These are phyloP conservation scores for Trametes polyzona DNA, from an alignment of 1,284 basidiomycete species.

Conservation along the genomic window DNA sequence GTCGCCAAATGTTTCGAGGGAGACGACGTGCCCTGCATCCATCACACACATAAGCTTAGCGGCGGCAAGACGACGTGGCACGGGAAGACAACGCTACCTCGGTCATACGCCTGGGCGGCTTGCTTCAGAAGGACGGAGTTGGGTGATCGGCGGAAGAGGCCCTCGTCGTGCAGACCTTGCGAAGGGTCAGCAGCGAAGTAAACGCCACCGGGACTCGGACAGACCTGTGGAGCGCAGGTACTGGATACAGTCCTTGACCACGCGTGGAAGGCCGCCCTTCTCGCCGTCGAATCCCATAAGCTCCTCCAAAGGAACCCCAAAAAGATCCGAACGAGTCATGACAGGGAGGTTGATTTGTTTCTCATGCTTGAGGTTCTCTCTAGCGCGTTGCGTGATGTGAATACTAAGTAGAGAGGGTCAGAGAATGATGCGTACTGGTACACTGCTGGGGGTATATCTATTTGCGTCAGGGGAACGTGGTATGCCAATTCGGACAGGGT, in stretches of 20 bases:
- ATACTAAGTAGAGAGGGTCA: slow-evolving; percentile 3
- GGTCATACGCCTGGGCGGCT: slow-evolving; percentile 80
- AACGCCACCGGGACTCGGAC: slow-evolving; percentile 13
- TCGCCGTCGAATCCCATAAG: slow-evolving; percentile 84
- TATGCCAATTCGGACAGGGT: slow-evolving; percentile 77
- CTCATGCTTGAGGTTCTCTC: slow-evolving; percentile 78
- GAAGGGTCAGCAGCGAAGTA: slow-evolving; percentile 1
- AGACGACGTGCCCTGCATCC: slow-evolving; percentile 74
- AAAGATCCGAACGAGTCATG: slow-evolving; percentile 61
- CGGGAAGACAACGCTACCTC: slow-evolving; percentile 48
- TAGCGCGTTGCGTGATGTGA: slow-evolving; percentile 32
- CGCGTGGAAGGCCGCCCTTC: slow-evolving; percentile 77
- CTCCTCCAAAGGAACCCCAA: slow-evolving; percentile 79
- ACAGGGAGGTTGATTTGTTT: slow-evolving; percentile 65
- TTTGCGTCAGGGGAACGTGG: slow-evolving; percentile 80
- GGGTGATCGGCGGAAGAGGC: slow-evolving; percentile 80
- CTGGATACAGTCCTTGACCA: slow-evolving; percentile 77
- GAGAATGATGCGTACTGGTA: slow-evolving; percentile 58
- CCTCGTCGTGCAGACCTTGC: slow-evolving; percentile 71
- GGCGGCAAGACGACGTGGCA: slow-evolving; percentile 9
- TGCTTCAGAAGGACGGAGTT: slow-evolving; percentile 70
- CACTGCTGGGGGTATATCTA: slow-evolving; percentile 81
- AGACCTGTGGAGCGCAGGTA: slow-evolving; percentile 67
- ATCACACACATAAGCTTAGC: not conserved
- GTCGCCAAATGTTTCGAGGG: slow-evolving; percentile 72